phyloP scores from a whole-genome alignment of 23 red algal genomes.

The Gracilaria domingensis region DNA sequence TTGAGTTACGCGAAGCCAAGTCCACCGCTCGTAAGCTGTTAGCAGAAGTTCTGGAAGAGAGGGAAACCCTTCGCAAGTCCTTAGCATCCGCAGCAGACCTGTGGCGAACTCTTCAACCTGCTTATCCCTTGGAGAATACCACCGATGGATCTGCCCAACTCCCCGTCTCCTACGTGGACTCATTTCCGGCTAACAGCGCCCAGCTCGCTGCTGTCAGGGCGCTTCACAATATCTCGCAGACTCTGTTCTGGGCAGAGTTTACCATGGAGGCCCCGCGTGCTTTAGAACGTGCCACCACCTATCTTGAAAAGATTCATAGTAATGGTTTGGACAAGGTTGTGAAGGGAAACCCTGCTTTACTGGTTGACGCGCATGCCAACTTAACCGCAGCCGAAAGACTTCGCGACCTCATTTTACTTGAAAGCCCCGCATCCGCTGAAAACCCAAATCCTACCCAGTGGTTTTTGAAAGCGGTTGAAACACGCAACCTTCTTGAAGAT shows the following conservation, averaged over 20 bases:
- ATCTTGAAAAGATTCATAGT: slow-evolving; percentile 30
- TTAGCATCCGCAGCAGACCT: slow-evolving; percentile 50
- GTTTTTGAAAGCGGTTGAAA: slow-evolving; percentile 51
- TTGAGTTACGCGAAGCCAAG: slow-evolving; percentile 43
- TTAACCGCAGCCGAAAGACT: slow-evolving; percentile 57
- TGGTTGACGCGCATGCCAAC: slow-evolving; percentile 64
- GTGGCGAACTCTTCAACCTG: slow-evolving; percentile 43
- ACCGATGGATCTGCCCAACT: neutral
- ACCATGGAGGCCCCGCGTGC: slow-evolving; percentile 46
- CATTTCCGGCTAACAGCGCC: slow-evolving; percentile 21
- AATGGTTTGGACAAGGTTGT: slow-evolving; percentile 58
- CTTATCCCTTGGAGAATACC: neutral
- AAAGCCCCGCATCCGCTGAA: neutral
- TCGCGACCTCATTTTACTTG: slow-evolving; percentile 66
- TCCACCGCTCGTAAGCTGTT: slow-evolving; percentile 42
- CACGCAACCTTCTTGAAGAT: slow-evolving; percentile 50
- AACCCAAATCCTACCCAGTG: slow-evolving; percentile 4
- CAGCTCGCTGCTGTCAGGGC: slow-evolving; percentile 38
- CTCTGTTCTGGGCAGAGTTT: slow-evolving; percentile 58
- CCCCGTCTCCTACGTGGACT: too few species aligned
- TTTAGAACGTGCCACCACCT: slow-evolving; percentile 23
- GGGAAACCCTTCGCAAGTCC: slow-evolving; percentile 52
- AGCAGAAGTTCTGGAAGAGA: slow-evolving; percentile 50
- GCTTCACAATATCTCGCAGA: slow-evolving; percentile 68
- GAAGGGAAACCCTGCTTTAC: slow-evolving; percentile 40